Base-by-base conservation (phyloP, 2,329 filamentous ascomycete species). In the Colletotrichum lini region DNA sequence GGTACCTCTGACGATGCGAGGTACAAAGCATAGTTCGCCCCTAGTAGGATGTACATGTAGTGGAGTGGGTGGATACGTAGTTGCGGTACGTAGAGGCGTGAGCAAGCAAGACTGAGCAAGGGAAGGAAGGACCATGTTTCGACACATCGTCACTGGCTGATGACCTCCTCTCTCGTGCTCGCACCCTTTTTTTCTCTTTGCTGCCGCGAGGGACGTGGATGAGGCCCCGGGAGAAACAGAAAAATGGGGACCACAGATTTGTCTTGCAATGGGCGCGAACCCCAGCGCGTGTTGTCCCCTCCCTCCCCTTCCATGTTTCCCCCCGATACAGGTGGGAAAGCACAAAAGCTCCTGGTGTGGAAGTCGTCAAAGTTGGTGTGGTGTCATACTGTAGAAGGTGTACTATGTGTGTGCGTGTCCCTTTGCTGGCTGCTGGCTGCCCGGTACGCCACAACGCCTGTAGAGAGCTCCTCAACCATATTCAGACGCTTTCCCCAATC, bases 401-500 rank as follows among this genome's bases (percentile, higher is more conserved):
- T 50, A 45, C n/a, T n/a, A n/a, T 35, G 30, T 42, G 54, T 40
- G 45, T 23, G 8, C 42, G 53, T 18, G 26, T 30, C 26, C 26
- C 44, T 45, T 7, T 45, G n/a, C n/a, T 23, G 23, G 2, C 2
- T 3, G 16, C 18, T 45, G 18, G 65, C 65, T 68, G 64, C 44
- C 44, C 49, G 57, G 45, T 57, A n/a, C 21, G 72, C 75, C 16
- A 30, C 58, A 68, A 72, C 74, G 75, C 74, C 72, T 75, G 75
- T 75, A 78, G 76, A 74, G 72, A 76, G 74, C 77, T 81, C 75
- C 83, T 85, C 83, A 85, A 85, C 83, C 82, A 85, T 84, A 83
- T 82, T 78, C 47, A 23, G 10, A 57, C 58, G 67, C 82, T 82
- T 82, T 71, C 8, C 80, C 77, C 47, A 67, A 76, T 73, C 18